Percentiles rank a stretch among this genome's conserved stretches.
Evolutionary conservation across 2,329 filamentous ascomycete species (phyloP).

Genomic region (Dactylonectria macrodidyma): DNA sequence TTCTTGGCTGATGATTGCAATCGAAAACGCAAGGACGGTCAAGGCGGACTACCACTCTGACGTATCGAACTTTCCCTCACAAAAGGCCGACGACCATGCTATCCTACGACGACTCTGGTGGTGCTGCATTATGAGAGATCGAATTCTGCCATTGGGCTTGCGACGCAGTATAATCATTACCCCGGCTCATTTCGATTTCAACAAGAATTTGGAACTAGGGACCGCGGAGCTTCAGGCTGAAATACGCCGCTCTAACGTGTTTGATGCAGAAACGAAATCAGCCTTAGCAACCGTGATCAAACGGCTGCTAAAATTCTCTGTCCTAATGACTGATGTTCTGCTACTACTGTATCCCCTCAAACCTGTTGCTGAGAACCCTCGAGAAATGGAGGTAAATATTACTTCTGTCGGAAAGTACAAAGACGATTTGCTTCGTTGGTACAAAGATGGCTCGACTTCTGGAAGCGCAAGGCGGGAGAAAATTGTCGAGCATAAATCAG

Average conservation of each 20-base stretch:
- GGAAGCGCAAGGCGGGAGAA: background rate
- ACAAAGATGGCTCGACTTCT: background rate
- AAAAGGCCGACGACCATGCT: background rate
- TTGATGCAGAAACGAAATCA: constrained; percentile 5
- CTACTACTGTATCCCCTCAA: constrained; percentile 6
- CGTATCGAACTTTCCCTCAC: background rate
- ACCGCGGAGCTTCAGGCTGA: constrained; percentile 2
- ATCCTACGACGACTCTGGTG: constrained; percentile 12
- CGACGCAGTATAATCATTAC: constrained; percentile 16
- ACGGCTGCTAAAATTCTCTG: constrained; percentile 3
- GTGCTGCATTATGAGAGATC: constrained; percentile 18
- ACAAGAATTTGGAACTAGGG: constrained; percentile 3
- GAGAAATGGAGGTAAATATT: background rate
- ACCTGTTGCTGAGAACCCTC: background rate
- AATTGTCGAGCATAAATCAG: constrained; percentile 8
- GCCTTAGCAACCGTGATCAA: background rate
- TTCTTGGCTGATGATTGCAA: constrained; percentile 10
- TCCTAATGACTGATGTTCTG: background rate
- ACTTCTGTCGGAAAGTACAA: constrained; percentile 3
- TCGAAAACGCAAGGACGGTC: constrained; percentile 11
- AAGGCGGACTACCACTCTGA: background rate
- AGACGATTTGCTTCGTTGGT: constrained; percentile 7
- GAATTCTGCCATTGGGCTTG: constrained; percentile 5
- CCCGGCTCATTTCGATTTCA: constrained; percentile 11
- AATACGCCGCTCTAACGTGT: constrained; percentile 10